A percentile compares a stretch with the other conserved stretches of the same genome.
phyloP scores from a whole-genome alignment of 805 yeast species.

The Candida ovalis region DNA sequence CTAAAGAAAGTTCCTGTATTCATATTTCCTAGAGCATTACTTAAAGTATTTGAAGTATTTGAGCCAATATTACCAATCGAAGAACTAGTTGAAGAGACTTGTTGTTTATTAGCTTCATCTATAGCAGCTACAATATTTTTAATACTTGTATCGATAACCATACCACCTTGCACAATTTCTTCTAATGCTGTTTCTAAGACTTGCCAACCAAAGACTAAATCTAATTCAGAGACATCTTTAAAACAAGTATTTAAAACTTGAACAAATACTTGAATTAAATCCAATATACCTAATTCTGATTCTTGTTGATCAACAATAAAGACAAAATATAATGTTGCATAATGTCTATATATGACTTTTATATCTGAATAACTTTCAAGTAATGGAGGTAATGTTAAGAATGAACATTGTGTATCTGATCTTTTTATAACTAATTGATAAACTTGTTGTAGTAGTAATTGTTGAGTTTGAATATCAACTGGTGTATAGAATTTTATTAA shows the following conservation, averaged over 20 bases:
- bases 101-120: constrained; percentile 63
- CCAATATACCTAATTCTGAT: constrained; percentile 88
- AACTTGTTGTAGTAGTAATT: constrained; percentile 74
- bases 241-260: constrained; percentile 92
- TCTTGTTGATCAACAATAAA: constrained; percentile 96
- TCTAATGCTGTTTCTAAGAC: constrained; percentile 85
- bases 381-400: constrained; percentile 84
- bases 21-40: constrained; percentile 10
- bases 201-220: constrained; percentile 98
- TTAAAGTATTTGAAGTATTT: constrained; percentile 3
- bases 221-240: constrained; percentile 91
- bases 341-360: constrained; percentile 87
- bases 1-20: constrained; percentile 10
- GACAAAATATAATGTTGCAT: constrained; percentile 94
- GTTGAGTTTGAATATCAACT: constrained; percentile 80
- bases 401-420: constrained; percentile 76
- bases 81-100: constrained; percentile 26
- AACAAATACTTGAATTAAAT: constrained; percentile 93
- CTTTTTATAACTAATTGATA: constrained; percentile 71
- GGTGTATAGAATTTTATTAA: constrained; percentile 90
- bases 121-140: constrained; percentile 76
- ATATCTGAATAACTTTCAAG: constrained; percentile 64
- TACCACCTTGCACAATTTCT: constrained; percentile 94
- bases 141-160: constrained; percentile 94
- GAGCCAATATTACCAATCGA: constrained; percentile 1